phyloP scores from a whole-genome alignment of 108 stramenopile species.

The Pinguiococcus pyrenoidosus region DNA sequence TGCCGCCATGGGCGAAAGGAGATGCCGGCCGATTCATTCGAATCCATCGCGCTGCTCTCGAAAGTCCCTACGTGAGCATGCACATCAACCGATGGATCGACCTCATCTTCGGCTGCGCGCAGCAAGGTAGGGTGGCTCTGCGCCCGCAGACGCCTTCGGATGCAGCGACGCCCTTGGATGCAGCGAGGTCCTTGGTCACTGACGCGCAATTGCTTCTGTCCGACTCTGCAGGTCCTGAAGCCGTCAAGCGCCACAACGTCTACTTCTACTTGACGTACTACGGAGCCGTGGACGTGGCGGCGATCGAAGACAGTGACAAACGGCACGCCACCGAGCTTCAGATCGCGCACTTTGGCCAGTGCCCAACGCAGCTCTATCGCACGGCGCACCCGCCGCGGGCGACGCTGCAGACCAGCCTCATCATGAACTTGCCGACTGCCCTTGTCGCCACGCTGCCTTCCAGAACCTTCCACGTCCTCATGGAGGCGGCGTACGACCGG shows the following conservation, averaged over 20 bases:
- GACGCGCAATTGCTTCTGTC: not conserved
- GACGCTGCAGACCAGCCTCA: no score
- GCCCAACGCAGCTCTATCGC: constrained; percentile 57
- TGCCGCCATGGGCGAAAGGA: constrained; percentile 52
- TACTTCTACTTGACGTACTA: constrained; percentile 96
- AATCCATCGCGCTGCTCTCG: constrained; percentile 43
- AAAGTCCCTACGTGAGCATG: constrained; percentile 71
- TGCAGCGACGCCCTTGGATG: no score
- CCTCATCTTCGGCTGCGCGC: constrained; percentile 88
- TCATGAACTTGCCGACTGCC: no score
- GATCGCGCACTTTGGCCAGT: constrained; percentile 85
- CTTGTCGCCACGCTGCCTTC: no score
- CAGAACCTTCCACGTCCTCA: no score
- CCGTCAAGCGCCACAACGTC: constrained; percentile 65
- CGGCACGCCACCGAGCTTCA: constrained; percentile 75
- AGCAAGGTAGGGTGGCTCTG: constrained; percentile 17
- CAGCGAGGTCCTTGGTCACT: constrained; percentile 45
- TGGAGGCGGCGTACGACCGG: no score
- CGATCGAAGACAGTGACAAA: constrained; percentile 68
- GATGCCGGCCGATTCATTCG: no score
- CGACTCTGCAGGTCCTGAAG: constrained; percentile 29
- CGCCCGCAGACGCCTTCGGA: no score
- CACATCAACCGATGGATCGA: constrained; percentile 89
- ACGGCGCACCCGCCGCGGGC: constrained; percentile 17
- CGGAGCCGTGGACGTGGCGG: constrained; percentile 81